These are phyloP conservation scores for Cladosporium sp. DNA, from an alignment of 2,329 filamentous ascomycete genomes.

Conservation along the genomic window DNA sequence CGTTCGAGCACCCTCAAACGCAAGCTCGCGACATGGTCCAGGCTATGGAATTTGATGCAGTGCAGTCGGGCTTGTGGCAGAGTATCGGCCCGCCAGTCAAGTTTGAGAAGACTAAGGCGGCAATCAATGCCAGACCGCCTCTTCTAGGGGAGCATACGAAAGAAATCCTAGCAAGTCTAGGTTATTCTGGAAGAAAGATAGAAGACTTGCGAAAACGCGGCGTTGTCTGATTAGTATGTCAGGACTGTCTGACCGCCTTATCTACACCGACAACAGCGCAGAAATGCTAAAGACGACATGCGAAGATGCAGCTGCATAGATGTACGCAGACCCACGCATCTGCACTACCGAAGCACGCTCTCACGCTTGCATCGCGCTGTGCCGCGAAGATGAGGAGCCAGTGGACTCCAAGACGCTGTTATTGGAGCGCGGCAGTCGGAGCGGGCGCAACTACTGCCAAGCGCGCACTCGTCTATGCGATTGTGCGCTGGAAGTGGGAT, in stretches of 20 bases:
- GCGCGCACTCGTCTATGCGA: slow-evolving; percentile 1
- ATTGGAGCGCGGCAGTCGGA: slow-evolving; percentile 7
- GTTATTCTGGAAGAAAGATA: slow-evolving; percentile 14
- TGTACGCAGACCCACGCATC: not conserved
- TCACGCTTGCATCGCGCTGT: not conserved
- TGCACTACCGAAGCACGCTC: not conserved
- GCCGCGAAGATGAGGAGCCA: not conserved
- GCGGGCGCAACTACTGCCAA: not conserved
- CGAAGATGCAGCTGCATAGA: too few species aligned
- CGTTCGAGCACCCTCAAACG: slow-evolving; percentile 43
- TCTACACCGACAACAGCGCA: too few species aligned
- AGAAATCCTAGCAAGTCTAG: slow-evolving; percentile 20
- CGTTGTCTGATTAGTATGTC: slow-evolving; percentile 10
- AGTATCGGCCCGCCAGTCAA: slow-evolving; percentile 26
- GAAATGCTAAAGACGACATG: too few species aligned
- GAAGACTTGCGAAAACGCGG: slow-evolving; percentile 16
- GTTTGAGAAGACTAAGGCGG: slow-evolving; percentile 25
- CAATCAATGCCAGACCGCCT: slow-evolving; percentile 22
- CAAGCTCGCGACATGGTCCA: slow-evolving; percentile 29
- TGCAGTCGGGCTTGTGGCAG: slow-evolving; percentile 23
- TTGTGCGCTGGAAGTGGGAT: not conserved
- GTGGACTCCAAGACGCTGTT: not conserved
- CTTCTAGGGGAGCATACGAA: slow-evolving; percentile 26
- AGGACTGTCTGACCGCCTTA: not conserved
- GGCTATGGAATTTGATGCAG: slow-evolving; percentile 18